Evolutionary conservation across 2,329 filamentous ascomycete genomes (phyloP).

Genomic region (Beauveria medogensis): DNA sequence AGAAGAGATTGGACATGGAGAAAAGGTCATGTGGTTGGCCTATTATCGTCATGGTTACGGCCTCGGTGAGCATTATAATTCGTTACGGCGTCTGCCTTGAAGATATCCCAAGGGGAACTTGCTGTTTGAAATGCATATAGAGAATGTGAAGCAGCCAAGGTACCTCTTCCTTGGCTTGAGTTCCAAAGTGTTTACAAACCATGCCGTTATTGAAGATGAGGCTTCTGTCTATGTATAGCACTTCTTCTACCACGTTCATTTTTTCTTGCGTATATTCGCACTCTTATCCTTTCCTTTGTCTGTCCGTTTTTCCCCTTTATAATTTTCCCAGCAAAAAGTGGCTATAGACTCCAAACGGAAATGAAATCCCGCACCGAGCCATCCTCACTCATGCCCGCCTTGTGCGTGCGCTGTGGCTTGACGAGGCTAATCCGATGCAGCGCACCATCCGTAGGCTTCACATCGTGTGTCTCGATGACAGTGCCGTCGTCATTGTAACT

Average conservation of each 20-base stretch:
- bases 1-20: constrained; percentile 56
- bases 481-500: constrained; percentile 43
- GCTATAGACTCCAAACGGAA: constrained; percentile 40
- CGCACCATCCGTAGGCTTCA: constrained; percentile 31
- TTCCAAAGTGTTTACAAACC: too few relatives aligned
- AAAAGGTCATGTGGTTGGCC: constrained; percentile 66
- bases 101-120: neutral
- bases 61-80: constrained; percentile 96
- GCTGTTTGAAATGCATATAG: too few relatives aligned
- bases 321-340: neutral
- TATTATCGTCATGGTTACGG: constrained; percentile 95
- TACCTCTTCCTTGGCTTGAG: too few relatives aligned
- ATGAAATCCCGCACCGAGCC: constrained; percentile 44
- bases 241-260: too few relatives aligned
- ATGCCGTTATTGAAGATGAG: too few relatives aligned
- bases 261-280: too few relatives aligned
- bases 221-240: too few relatives aligned
- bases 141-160: too few relatives aligned
- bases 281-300: too few relatives aligned
- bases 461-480: constrained; percentile 31
- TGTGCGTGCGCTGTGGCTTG: constrained; percentile 43
- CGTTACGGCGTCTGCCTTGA: constrained; percentile 44
- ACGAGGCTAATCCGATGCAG: constrained; percentile 39
- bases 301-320: too few relatives aligned
- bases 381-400: constrained; percentile 35